Evolutionary conservation across 352 stramenopile species (phyloP).

Genomic region (Sclerospora graminicola): DNA sequence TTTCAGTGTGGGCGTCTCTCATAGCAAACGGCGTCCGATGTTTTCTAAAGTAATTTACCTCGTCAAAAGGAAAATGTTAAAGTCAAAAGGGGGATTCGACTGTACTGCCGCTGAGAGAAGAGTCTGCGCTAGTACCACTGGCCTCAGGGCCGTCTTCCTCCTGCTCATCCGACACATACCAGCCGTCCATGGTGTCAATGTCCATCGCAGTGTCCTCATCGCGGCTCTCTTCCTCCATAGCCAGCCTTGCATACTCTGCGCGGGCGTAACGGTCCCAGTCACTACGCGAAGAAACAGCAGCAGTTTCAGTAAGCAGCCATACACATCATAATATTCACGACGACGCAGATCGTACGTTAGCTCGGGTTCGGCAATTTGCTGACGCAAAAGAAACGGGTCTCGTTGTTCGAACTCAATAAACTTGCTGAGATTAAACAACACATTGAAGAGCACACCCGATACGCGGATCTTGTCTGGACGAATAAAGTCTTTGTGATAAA

Average conservation of each 20-base stretch:
- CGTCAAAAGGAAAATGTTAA: conserved; percentile 7
- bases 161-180: conserved; percentile 79
- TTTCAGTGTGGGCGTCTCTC: no score
- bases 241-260: conserved; percentile 94
- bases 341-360: conserved; percentile 51
- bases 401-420: conserved; percentile 98
- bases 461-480: conserved; percentile 85
- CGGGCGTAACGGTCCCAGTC: conserved; percentile 98
- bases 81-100: conserved; percentile 67
- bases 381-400: conserved; percentile 95
- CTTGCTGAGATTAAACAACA: conserved; percentile 99
- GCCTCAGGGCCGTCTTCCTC: conserved; percentile 47
- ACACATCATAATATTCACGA: background rate
- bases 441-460: conserved; percentile 96
- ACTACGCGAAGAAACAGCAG: conserved; percentile 16
- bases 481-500: conserved; percentile 69
- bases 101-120: conserved; percentile 16
- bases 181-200: conserved; percentile 85
- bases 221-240: conserved; percentile 94
- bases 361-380: conserved; percentile 84
- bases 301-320: conserved; percentile 4
- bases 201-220: conserved; percentile 85
- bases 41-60: conserved; percentile 20
- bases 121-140: conserved; percentile 2
- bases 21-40: background rate